Base-by-base conservation (phyloP, 441 rosid species). In the Pelargonium exstipulatum region DNA sequence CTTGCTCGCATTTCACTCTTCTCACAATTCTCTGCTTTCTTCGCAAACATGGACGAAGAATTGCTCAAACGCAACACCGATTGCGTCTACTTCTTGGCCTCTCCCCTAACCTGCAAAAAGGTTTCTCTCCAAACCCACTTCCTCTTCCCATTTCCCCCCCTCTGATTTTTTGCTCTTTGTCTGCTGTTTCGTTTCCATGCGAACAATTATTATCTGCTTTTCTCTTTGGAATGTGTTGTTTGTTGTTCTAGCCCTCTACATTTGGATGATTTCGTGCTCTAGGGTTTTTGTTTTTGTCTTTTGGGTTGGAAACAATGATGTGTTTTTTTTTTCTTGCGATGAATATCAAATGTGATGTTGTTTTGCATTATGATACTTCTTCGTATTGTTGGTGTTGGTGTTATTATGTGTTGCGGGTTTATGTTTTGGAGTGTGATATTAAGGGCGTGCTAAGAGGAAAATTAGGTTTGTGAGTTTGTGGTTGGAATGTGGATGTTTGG, bases 61-160 rank as follows among this genome's bases (percentile, higher is more conserved):
- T 26, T 62, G 43, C 66, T n/a, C 9, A 62, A 62, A n/a, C 42
- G 66, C 18, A 62, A 82, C 79, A 87, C 86, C 35, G 89, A 87
- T 73, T 87, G 91, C 75, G 86, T 87, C 62, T 85, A 82, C 75
- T 85, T 83, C 78, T 67, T 87, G 53, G 91, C 91, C 24, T 87
- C 89, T 69, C 91, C 91, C 71, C 84, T 87, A 68, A 85, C 88
- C 24, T 87, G 91, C 88, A 83, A 82, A 69, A 87, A 85, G 88
- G 89, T 87, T n/a, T 43, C 29, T 55, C 5, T 10, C 10, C 57
- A 20, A 14, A 60, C 64, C 60, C 14, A 46, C 67, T 24, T 1
- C 1, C 18, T 2, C 32, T 9, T 13, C 17, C 1, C 20, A 7
- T 58, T 43, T 43, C 1, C 9, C 7, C 12, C n/a, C 12, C 12